Percentiles rank a stretch among this genome's conserved stretches.
Evolutionary conservation across 169 alveolate genomes (phyloP).

Genomic region (Plasmodium gallinaceum): DNA sequence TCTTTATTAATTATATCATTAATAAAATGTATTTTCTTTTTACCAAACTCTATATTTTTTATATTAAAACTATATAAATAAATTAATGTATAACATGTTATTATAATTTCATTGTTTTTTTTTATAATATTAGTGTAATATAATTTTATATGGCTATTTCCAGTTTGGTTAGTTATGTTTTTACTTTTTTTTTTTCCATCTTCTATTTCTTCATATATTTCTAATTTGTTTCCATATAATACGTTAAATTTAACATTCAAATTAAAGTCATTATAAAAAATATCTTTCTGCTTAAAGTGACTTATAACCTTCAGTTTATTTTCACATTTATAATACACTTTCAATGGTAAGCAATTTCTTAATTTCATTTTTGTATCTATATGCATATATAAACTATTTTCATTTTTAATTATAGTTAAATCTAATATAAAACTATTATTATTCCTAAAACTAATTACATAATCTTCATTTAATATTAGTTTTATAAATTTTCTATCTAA

Average conservation of each 20-base stretch:
- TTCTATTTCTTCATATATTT: conserved; percentile 1
- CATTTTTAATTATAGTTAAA: conserved; percentile 4
- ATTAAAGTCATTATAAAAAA: conserved; percentile 1
- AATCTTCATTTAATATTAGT: conserved; percentile 17
- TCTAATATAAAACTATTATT: not conserved
- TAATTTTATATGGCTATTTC: not conserved
- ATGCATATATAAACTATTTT: conserved; percentile 4
- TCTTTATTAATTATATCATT: not conserved
- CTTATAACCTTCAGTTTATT: not conserved
- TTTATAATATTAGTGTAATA: conserved; percentile 13
- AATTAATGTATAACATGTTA: conserved; percentile 61
- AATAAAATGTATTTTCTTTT: conserved; percentile 10
- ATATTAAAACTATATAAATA: conserved; percentile 15
- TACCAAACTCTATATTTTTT: conserved; percentile 17
- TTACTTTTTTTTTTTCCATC: not conserved
- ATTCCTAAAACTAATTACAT: not conserved
- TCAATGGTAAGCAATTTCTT: conserved; percentile 21
- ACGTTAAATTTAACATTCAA: conserved; percentile 10
- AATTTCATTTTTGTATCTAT: conserved; percentile 1
- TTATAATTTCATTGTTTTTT: conserved; percentile 3
- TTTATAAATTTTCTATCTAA: conserved; percentile 25
- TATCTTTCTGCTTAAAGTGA: conserved; percentile 1
- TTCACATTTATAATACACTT: conserved; percentile 9
- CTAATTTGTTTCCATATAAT: conserved; percentile 3
- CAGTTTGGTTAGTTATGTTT: not conserved